phyloP scores from a whole-genome alignment of 805 yeast species.

The Suhomyces emberorum region DNA sequence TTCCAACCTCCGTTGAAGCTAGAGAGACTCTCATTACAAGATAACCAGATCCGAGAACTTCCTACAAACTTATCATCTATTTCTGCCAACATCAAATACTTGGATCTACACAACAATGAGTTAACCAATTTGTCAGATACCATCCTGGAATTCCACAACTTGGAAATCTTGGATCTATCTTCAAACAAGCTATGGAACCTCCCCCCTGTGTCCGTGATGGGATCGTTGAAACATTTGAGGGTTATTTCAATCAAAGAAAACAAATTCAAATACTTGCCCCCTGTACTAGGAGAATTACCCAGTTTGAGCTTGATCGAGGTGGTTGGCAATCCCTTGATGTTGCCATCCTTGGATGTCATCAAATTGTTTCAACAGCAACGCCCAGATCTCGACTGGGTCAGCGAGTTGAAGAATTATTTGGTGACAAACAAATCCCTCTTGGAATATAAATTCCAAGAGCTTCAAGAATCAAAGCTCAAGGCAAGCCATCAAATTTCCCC shows the following conservation, averaged over 20 bases:
- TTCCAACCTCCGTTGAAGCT: conserved; percentile 18
- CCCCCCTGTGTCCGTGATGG: conserved; percentile 26
- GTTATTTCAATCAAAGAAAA: conserved; percentile 64
- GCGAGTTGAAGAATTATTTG: conserved; percentile 37
- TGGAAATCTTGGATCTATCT: conserved; percentile 68
- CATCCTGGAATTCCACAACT: conserved; percentile 30
- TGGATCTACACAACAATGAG: conserved; percentile 64
- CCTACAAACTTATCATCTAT: conserved; percentile 48
- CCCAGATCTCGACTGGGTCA: conserved; percentile 45
- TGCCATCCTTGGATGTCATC: conserved; percentile 40
- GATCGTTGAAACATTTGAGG: conserved; percentile 42
- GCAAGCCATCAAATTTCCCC: conserved; percentile 7
- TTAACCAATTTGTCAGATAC: conserved; percentile 50
- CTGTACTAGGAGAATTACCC: conserved; percentile 47
- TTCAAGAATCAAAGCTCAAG: conserved; percentile 8
- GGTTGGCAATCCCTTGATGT: conserved; percentile 57
- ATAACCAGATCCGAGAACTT: conserved; percentile 45
- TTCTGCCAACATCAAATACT: conserved; percentile 45
- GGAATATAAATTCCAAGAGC: conserved; percentile 24
- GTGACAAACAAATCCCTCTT: conserved; percentile 30
- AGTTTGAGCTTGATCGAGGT: conserved; percentile 57
- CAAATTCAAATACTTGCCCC: conserved; percentile 52
- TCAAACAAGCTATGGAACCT: conserved; percentile 49
- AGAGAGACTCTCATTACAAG: conserved; percentile 53
- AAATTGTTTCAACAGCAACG: conserved; percentile 34